phyloP scores from a whole-genome alignment of 352 stramenopile species.

The Thraustochytrium sp. region DNA sequence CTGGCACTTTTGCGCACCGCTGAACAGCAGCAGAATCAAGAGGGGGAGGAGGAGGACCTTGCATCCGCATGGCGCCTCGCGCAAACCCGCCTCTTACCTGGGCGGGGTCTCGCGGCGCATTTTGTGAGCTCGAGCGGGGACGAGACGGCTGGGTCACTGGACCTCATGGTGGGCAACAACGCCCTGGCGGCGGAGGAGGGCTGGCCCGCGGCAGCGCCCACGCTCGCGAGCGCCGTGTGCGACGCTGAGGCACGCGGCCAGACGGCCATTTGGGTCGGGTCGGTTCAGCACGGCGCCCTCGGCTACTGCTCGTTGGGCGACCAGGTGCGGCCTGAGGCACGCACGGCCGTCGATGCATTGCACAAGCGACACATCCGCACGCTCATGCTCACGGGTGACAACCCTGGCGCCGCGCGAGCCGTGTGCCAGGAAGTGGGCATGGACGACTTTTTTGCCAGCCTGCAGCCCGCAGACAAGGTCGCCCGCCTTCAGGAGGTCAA shows the following conservation, averaged over 20 bases:
- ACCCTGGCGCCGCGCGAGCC: constrained; percentile 76
- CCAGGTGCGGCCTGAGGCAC: constrained; percentile 57
- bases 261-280: constrained; percentile 42
- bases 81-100: neutral
- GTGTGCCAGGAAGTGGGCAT: constrained; percentile 82
- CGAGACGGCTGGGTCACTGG: neutral
- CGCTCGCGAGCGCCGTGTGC: constrained; percentile 63
- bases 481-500: constrained; percentile 72
- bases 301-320: constrained; percentile 61
- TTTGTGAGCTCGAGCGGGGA: neutral
- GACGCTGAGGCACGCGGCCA: constrained; percentile 55
- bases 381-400: constrained; percentile 90
- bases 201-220: constrained; percentile 47
- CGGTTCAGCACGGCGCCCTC: constrained; percentile 55
- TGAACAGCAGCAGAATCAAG: neutral
- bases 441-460: constrained; percentile 69
- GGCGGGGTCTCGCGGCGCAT: neutral
- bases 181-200: neutral
- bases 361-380: constrained; percentile 54
- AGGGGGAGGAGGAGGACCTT: no score
- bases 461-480: constrained; percentile 87
- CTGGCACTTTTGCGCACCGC: constrained; percentile 44
- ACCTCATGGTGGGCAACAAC: neutral
- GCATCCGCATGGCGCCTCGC: neutral
- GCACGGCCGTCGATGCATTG: constrained; percentile 52